Conservation (phyloP, 2,329 filamentous ascomycete genomes). For the Pseudopithomyces chartarum region DNA sequence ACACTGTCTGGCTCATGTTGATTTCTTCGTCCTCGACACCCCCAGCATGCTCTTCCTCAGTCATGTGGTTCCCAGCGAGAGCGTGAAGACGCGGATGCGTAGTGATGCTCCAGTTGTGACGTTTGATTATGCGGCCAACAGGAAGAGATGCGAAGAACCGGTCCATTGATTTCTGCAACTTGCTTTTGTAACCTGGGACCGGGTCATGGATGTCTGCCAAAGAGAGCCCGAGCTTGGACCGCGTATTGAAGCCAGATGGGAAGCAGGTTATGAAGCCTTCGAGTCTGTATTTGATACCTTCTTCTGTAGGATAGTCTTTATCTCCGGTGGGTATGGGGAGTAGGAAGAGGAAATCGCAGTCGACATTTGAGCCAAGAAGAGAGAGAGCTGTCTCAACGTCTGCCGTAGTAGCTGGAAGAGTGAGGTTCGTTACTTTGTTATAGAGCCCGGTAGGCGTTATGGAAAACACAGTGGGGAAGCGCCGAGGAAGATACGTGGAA, state of each 20-base stretch:
- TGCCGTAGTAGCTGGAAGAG: conserved; percentile 46
- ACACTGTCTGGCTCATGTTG: conserved; percentile 51
- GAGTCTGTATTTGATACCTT: conserved; percentile 55
- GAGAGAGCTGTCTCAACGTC: conserved; percentile 50
- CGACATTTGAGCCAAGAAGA: conserved; percentile 58
- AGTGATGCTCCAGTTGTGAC: conserved; percentile 60
- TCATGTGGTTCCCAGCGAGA: conserved; percentile 51
- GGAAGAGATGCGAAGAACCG: conserved; percentile 62
- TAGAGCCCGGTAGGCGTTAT: conserved; percentile 31
- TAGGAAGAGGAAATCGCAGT: conserved; percentile 65
- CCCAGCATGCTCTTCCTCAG: conserved; percentile 32
- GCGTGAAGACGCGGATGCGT: conserved; percentile 49
- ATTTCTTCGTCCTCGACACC: conserved; percentile 36
- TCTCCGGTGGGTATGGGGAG: conserved; percentile 45
- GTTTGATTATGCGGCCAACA: conserved; percentile 59
- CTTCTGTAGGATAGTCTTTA: conserved; percentile 21
- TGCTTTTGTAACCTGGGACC: conserved; percentile 62
- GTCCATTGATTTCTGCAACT: conserved; percentile 65
- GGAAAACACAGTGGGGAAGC: conserved; percentile 55
- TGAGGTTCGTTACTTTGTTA: conserved; percentile 54
- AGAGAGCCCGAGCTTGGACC: conserved; percentile 58
- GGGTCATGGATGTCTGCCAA: conserved; percentile 63
- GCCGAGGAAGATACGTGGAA: conserved; percentile 59
- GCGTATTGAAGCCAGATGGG: conserved; percentile 63
- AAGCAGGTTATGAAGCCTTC: conserved; percentile 62